Base-by-base conservation (phyloP, 1,284 basidiomycete species). In the Malassezia furfur region DNA sequence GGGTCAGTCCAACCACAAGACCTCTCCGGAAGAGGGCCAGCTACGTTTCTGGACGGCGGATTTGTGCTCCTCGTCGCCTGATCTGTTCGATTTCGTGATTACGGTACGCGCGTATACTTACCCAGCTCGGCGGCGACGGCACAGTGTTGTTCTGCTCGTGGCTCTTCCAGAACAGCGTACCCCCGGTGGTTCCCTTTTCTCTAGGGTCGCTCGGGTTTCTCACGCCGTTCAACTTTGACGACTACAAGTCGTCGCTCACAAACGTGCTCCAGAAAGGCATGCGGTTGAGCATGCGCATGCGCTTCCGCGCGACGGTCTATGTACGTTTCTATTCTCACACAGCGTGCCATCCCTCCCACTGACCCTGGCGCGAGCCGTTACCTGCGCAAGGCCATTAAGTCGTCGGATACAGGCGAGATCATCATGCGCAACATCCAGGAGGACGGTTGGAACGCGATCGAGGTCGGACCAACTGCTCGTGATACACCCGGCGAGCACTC, bases 61-160 rank as follows among this genome's bases (percentile, higher is more conserved):
- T 50, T 94, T 99, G 91, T 99, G 94, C 77, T 86, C 83, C 55
- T 81, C 82, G 52, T 87, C 83, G 56, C 87, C 94, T 0, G 87
- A 98, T 72, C 80, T 96, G 8, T 98, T 99, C 70, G 94, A 99
- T 77, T 94, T 99, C 74, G 94, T 98, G 58, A 81, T 98, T 49
- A 98, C 94, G 25, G 89, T 91, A 39, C 55, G 64, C 55, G 15
- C 2, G 3, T 11, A 17, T 17, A 22, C 21, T 44, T 12, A 49
- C 15, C 17, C 38, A 60, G n/a, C 61, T 74, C 57, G 94, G 94
- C 43, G 94, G 94, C 15, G 94, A 99, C 74, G 94, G 94, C 11
- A 99, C 94, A 0, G 93, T 98, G 1, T 82, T 99, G 19, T 98
- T 96, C 78, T 96, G 94, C 5, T 98, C 94, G 4, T 98, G 94